Conservation (phyloP, 176 grass and related monocot genomes). For the Avena insularis region DNA sequence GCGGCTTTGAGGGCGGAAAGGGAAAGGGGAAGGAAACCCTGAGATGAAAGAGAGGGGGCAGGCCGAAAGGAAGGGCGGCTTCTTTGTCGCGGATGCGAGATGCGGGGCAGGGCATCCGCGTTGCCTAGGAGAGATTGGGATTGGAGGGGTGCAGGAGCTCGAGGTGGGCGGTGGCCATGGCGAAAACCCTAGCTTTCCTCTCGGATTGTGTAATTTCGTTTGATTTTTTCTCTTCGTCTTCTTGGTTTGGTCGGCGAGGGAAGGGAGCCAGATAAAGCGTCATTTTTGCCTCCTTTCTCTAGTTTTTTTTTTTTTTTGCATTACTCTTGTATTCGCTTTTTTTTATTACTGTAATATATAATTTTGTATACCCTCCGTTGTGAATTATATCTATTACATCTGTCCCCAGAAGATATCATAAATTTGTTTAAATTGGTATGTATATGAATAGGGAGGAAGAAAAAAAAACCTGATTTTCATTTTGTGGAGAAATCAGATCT, state of each 20-base stretch:
- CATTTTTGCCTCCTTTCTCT: background rate
- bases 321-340: background rate
- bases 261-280: background rate
- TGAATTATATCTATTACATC: no score
- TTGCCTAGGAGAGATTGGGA: slow-evolving; percentile 21
- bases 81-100: slow-evolving; percentile 44
- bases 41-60: slow-evolving; percentile 32
- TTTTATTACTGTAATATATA: no score
- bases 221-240: background rate
- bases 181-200: slow-evolving; percentile 71
- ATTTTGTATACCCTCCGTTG: no score
- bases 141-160: slow-evolving; percentile 19
- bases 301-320: background rate
- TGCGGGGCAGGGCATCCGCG: slow-evolving; percentile 14
- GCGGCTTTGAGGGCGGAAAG: background rate
- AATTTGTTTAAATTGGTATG: no score
- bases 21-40: slow-evolving; percentile 41
- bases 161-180: slow-evolving; percentile 46
- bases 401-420: no score
- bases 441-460: no score
- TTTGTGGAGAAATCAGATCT: no score
- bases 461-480: no score
- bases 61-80: slow-evolving; percentile 23
- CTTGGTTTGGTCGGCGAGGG: slow-evolving; percentile 32
- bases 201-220: slow-evolving; percentile 28